phyloP scores from a whole-genome alignment of 495 filamentous ascomycete species.

The Polyplosphaeria fusca region DNA sequence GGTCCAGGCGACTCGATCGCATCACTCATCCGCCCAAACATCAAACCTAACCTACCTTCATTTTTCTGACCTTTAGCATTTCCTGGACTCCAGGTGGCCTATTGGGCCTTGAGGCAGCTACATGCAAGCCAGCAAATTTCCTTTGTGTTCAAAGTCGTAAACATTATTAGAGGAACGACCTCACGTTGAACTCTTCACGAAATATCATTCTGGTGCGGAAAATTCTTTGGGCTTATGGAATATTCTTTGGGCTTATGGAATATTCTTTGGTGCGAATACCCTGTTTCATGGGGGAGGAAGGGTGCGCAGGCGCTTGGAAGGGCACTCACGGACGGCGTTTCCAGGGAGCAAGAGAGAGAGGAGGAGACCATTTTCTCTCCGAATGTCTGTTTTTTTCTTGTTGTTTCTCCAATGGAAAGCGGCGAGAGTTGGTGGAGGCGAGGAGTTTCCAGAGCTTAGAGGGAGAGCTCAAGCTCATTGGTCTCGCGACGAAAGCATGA shows the following conservation, averaged over 20 bases:
- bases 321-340: neutral
- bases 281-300: too few relatives aligned
- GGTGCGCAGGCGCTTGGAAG: neutral
- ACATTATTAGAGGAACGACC: constrained; percentile 19
- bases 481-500: constrained; percentile 8
- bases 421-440: neutral
- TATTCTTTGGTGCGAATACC: neutral
- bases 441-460: neutral
- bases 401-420: neutral
- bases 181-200: constrained; percentile 18
- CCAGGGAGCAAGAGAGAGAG: neutral
- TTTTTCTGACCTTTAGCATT: neutral
- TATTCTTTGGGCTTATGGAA: constrained; percentile 5
- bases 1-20: constrained; percentile 28
- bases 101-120: neutral
- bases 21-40: neutral
- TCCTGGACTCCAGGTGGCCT: neutral
- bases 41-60: neutral
- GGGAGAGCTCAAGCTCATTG: neutral
- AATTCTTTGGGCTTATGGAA: too few relatives aligned
- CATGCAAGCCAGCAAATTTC: neutral
- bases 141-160: neutral
- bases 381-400: too few relatives aligned
- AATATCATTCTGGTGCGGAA: constrained; percentile 21
- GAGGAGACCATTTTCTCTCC: too few relatives aligned